These are phyloP conservation scores for Cryphonectria carpinicola DNA, from an alignment of 2,329 filamentous ascomycete genomes.

Conservation along the genomic window DNA sequence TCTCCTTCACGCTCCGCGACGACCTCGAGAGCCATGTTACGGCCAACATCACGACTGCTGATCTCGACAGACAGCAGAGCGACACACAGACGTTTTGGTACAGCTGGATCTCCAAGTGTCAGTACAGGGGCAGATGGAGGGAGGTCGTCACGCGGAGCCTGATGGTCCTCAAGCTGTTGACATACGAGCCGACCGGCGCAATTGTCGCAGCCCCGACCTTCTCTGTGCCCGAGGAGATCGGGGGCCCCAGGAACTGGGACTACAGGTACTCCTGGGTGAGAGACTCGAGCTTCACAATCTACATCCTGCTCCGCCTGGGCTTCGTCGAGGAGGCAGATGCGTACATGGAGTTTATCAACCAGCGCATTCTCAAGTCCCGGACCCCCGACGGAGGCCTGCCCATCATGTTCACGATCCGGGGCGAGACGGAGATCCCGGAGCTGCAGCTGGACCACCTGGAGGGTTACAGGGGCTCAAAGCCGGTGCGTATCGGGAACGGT, in stretches of 20 bases:
- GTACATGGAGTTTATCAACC: conserved; percentile 78
- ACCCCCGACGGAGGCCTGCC: conserved; percentile 65
- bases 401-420: conserved; percentile 82
- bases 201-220: conserved; percentile 79
- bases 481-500: conserved; percentile 77
- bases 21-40: conserved; percentile 63
- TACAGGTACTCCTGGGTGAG: conserved; percentile 80
- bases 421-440: conserved; percentile 75
- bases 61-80: conserved; percentile 67
- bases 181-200: conserved; percentile 77
- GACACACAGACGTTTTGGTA: conserved; percentile 75
- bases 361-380: conserved; percentile 67
- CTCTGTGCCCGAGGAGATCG: conserved; percentile 75
- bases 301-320: conserved; percentile 75
- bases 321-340: conserved; percentile 77
- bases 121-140: conserved; percentile 72
- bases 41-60: conserved; percentile 57
- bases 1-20: conserved; percentile 71
- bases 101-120: conserved; percentile 72
- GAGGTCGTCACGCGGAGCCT: conserved; percentile 71
- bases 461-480: conserved; percentile 71
- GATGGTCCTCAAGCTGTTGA: conserved; percentile 76
- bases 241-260: conserved; percentile 69
- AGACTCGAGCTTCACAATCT: conserved; percentile 78
- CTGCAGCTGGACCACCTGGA: conserved; percentile 70